Conservation (phyloP, 78 protist species). For the Isochrysis galbana region DNA sequence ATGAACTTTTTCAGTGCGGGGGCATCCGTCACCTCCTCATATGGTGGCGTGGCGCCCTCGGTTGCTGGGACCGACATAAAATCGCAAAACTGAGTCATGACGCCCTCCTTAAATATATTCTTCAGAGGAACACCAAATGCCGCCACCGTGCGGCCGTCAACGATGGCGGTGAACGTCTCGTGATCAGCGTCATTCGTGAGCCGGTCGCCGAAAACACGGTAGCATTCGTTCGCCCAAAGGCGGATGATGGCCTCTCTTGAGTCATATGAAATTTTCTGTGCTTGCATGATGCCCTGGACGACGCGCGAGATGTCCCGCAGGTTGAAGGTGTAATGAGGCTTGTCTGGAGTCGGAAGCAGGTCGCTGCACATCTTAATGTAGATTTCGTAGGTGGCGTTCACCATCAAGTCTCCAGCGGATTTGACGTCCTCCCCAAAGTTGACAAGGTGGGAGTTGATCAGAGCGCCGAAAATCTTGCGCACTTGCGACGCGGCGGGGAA, state of each 20-base stretch:
- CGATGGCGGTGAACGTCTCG: conserved; percentile 28
- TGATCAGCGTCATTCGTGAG: conserved; percentile 54
- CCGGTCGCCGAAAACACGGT: conserved; percentile 69
- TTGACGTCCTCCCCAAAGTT: conserved; percentile 9
- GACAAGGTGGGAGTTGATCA: neutral
- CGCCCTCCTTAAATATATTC: neutral
- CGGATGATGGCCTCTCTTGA: conserved; percentile 38
- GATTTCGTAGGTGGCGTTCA: conserved; percentile 39
- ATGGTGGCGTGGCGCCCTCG: conserved; percentile 39
- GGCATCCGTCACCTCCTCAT: conserved; percentile 64
- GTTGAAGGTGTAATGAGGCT: conserved; percentile 90
- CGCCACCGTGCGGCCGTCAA: conserved; percentile 67
- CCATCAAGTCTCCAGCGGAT: neutral
- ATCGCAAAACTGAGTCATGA: conserved; percentile 44
- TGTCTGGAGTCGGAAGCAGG: conserved; percentile 76
- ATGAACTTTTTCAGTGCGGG: conserved; percentile 12
- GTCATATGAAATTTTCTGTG: conserved; percentile 1
- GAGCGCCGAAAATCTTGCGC: neutral
- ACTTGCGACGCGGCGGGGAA: conserved; percentile 17
- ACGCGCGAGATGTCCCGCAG: conserved; percentile 77
- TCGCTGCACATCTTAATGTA: conserved; percentile 47
- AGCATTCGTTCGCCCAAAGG: conserved; percentile 66
- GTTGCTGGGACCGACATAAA: neutral
- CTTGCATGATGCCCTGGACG: conserved; percentile 64
- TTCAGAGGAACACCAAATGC: neutral